Percentiles rank a stretch among this genome's conserved stretches.
These are phyloP conservation scores for Bipolaris cookei DNA, from an alignment of 2,329 filamentous ascomycete species.

Conservation along the genomic window DNA sequence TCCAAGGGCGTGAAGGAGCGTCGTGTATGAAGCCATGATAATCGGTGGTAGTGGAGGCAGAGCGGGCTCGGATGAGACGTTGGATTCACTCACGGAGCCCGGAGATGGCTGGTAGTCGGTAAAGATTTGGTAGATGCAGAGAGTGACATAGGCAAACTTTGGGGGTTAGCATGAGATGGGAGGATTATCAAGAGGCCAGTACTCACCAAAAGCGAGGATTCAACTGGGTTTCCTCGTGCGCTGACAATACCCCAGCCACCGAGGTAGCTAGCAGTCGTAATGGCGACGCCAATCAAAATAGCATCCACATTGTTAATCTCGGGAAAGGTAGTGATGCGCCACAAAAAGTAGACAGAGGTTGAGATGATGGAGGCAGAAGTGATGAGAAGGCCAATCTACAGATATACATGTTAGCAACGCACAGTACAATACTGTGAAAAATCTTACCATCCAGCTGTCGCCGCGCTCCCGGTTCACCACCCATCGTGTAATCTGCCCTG, in stretches of 20 bases:
- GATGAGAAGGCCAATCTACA: slow-evolving; percentile 82
- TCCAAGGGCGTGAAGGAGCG: slow-evolving; percentile 81
- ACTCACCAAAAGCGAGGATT: slow-evolving; percentile 79
- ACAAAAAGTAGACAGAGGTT: slow-evolving; percentile 93
- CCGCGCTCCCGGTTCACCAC: slow-evolving; percentile 91
- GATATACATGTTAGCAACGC: slow-evolving; percentile 41
- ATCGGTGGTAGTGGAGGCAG: slow-evolving; percentile 96
- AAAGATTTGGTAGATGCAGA: slow-evolving; percentile 99
- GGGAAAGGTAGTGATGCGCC: slow-evolving; percentile 91
- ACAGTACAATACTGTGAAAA: background rate
- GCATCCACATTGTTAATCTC: slow-evolving; percentile 92
- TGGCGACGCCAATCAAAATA: slow-evolving; percentile 86
- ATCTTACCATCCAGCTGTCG: slow-evolving; percentile 91
- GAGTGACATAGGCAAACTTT: slow-evolving; percentile 90
- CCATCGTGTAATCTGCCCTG: slow-evolving; percentile 92
- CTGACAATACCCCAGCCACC: slow-evolving; percentile 94
- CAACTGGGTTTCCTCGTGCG: slow-evolving; percentile 90
- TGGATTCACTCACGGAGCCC: slow-evolving; percentile 58
- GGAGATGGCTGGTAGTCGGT: slow-evolving; percentile 91
- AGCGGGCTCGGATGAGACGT: slow-evolving; percentile 71
- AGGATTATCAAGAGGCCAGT: no score
- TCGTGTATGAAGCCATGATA: slow-evolving; percentile 98
- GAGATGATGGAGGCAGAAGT: slow-evolving; percentile 90
- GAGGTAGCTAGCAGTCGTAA: slow-evolving; percentile 90
- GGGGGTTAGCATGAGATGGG: slow-evolving; percentile 12